These are phyloP conservation scores for Paecilomyces niveus DNA, from an alignment of 2,329 filamentous ascomycete genomes.

Conservation along the genomic window DNA sequence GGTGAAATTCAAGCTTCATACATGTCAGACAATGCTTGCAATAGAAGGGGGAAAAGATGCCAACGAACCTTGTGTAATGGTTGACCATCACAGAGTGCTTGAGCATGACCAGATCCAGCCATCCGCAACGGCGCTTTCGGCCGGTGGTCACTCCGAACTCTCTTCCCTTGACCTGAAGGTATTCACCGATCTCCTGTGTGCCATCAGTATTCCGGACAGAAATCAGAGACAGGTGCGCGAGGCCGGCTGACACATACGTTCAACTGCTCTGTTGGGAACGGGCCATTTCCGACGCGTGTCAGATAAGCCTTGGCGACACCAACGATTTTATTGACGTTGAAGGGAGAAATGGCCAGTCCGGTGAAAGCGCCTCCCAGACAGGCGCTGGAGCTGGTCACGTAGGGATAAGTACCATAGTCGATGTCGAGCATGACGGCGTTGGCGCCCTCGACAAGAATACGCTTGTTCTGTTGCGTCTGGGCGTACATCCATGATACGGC, in stretches of 20 bases:
- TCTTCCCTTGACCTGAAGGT: slow-evolving; percentile 48
- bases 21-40: background rate
- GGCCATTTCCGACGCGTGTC: slow-evolving; percentile 52
- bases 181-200: slow-evolving; percentile 42
- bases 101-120: slow-evolving; percentile 59
- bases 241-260: slow-evolving; percentile 28
- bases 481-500: slow-evolving; percentile 47
- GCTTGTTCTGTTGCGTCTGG: slow-evolving; percentile 41
- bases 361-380: slow-evolving; percentile 47
- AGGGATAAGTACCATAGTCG: slow-evolving; percentile 47
- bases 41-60: background rate
- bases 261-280: slow-evolving; percentile 57
- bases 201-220: background rate
- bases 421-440: slow-evolving; percentile 58
- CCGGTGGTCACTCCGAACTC: slow-evolving; percentile 55
- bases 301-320: slow-evolving; percentile 62
- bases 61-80: slow-evolving; percentile 35
- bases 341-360: slow-evolving; percentile 52
- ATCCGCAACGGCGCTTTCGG: slow-evolving; percentile 56
- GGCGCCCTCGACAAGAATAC: slow-evolving; percentile 55
- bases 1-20: slow-evolving; percentile 50
- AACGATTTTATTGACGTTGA: slow-evolving; percentile 51
- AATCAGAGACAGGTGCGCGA: background rate
- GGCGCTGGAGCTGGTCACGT: slow-evolving; percentile 42
- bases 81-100: slow-evolving; percentile 54